phyloP scores from a whole-genome alignment of 106 monocot species.

The Dioscorea zingiberensis region DNA sequence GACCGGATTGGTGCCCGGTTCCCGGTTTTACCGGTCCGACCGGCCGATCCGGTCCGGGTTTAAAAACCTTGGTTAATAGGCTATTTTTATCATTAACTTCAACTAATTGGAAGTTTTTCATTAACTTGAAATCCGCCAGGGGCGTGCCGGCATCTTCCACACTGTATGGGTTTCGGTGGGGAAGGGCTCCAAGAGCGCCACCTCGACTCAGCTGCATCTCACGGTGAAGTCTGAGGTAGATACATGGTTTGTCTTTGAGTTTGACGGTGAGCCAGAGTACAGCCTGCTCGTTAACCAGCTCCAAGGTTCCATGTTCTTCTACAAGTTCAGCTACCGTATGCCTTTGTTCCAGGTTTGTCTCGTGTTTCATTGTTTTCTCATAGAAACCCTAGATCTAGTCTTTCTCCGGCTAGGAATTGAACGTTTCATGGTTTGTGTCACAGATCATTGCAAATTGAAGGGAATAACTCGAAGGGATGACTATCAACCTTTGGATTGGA shows the following conservation, averaged over 20 bases:
- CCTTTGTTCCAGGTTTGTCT: slow-evolving; percentile 45
- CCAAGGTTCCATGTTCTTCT: slow-evolving; percentile 66
- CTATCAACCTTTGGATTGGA: slow-evolving; percentile 61
- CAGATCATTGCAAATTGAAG: slow-evolving; percentile 54
- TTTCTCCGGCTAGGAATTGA: too few species aligned
- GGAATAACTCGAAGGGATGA: slow-evolving; percentile 32
- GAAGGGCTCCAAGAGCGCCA: background rate
- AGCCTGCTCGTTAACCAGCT: slow-evolving; percentile 92
- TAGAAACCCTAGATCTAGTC: too few species aligned
- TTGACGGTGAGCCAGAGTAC: slow-evolving; percentile 83
- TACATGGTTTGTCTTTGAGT: slow-evolving; percentile 90
- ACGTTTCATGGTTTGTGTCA: too few species aligned
- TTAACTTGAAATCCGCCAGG: slow-evolving; percentile 39
- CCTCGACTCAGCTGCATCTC: slow-evolving; percentile 35
- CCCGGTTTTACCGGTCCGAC: too few species aligned
- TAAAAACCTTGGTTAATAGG: too few species aligned
- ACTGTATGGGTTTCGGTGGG: slow-evolving; percentile 42
- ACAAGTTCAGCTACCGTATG: slow-evolving; percentile 75
- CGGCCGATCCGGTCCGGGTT: too few species aligned
- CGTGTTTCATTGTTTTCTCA: too few species aligned
- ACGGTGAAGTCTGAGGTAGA: slow-evolving; percentile 61
- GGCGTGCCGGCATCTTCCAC: slow-evolving; percentile 37
- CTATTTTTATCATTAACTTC: too few species aligned
- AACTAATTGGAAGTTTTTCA: too few species aligned
- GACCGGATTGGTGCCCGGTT: too few species aligned